A percentile compares a stretch with the other conserved stretches of the same genome.
These are phyloP conservation scores for Arthrobotrys megalospora DNA, from an alignment of 2,329 filamentous ascomycete genomes.

Conservation along the genomic window DNA sequence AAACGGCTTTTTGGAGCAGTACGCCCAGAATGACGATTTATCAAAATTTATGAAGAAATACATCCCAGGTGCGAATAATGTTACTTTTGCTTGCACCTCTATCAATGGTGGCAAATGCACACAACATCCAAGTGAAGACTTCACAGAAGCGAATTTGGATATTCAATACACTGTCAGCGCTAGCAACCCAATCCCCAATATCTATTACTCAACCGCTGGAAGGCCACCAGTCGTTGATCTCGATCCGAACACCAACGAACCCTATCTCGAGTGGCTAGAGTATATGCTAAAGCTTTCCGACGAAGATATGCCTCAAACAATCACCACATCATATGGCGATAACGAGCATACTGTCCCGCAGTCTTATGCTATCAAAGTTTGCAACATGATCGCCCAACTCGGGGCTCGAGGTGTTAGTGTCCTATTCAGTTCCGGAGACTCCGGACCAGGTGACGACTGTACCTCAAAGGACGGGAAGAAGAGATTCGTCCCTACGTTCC, in stretches of 20 bases:
- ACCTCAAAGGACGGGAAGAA: slow-evolving; percentile 74
- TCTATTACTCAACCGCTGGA: slow-evolving; percentile 74
- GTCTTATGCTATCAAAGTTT: slow-evolving; percentile 75
- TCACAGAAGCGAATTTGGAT: slow-evolving; percentile 75
- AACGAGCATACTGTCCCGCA: slow-evolving; percentile 76
- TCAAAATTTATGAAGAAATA: slow-evolving; percentile 69
- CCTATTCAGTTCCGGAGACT: slow-evolving; percentile 76
- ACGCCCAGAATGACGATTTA: slow-evolving; percentile 67
- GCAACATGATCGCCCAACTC: slow-evolving; percentile 76
- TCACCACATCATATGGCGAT: slow-evolving; percentile 78
- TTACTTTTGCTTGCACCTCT: slow-evolving; percentile 68
- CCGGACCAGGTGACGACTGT: slow-evolving; percentile 74
- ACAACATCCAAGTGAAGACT: slow-evolving; percentile 67
- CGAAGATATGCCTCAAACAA: slow-evolving; percentile 73
- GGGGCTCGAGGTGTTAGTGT: slow-evolving; percentile 78
- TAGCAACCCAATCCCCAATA: slow-evolving; percentile 72
- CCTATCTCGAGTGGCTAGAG: slow-evolving; percentile 76
- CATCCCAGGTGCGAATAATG: slow-evolving; percentile 68
- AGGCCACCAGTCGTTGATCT: slow-evolving; percentile 71
- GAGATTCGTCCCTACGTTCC: slow-evolving; percentile 75
- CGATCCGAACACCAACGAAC: slow-evolving; percentile 75
- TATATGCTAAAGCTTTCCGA: slow-evolving; percentile 72
- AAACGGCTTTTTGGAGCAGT: slow-evolving; percentile 65
- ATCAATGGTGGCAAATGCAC: slow-evolving; percentile 68
- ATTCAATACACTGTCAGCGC: slow-evolving; percentile 74